Evolutionary conservation across 176 grass and related monocot genomes (phyloP).

Genomic region (Avena atlantica): DNA sequence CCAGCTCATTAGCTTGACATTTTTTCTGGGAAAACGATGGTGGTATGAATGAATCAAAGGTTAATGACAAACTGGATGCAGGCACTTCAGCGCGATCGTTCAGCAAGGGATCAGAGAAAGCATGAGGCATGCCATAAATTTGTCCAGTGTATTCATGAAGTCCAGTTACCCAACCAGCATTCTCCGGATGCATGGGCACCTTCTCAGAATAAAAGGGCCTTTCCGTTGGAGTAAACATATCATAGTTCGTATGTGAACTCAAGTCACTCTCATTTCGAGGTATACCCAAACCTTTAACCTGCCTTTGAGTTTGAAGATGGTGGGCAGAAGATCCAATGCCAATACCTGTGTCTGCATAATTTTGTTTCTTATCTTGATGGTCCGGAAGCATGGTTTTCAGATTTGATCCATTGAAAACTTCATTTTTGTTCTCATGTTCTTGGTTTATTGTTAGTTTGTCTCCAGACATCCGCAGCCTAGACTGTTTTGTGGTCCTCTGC

Average conservation of each 20-base stretch:
- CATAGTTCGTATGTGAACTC: conserved; percentile 44
- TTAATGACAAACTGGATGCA: conserved; percentile 55
- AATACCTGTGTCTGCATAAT: conserved; percentile 29
- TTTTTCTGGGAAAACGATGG: conserved; percentile 56
- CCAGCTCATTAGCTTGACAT: conserved; percentile 47
- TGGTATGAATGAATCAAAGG: conserved; percentile 41
- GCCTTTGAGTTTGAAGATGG: conserved; percentile 45
- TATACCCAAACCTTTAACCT: conserved; percentile 43
- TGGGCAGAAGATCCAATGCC: conserved; percentile 19
- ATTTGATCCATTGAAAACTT: conserved; percentile 41
- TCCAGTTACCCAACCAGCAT: conserved; percentile 29
- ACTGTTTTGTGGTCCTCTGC: conserved; percentile 48
- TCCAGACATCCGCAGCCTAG: conserved; percentile 40
- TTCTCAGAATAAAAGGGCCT: conserved; percentile 63
- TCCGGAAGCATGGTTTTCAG: conserved; percentile 20
- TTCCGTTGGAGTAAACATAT: conserved; percentile 45
- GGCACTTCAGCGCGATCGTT: conserved; percentile 38
- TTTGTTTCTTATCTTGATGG: conserved; percentile 46
- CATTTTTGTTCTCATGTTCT: conserved; percentile 47
- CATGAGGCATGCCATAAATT: conserved; percentile 63
- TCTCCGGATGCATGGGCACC: conserved; percentile 30
- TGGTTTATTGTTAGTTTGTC: conserved; percentile 44
- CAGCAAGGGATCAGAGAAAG: conserved; percentile 70
- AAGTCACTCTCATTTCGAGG: conserved; percentile 54
- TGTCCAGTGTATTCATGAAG: conserved; percentile 42